Evolutionary conservation across 805 yeast genomes (phyloP), one percentile per base, ranked within the genome.

Genomic region (Candida tallmaniae): DNA sequence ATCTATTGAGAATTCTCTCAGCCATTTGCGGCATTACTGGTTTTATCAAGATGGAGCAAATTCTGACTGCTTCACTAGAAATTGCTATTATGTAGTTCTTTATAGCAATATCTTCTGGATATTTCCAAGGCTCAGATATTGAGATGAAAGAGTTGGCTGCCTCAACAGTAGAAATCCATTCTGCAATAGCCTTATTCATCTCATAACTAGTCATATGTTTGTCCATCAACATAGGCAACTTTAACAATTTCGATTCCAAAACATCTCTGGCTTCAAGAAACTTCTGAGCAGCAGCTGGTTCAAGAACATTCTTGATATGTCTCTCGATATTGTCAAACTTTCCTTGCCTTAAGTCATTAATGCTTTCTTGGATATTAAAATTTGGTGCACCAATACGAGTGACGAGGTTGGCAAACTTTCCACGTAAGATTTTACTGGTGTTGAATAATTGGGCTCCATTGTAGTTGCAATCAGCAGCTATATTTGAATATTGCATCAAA

Each of bases 381-480:
- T 79, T 77, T 22, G 71, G 65, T 1, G 89, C 85, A 35, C 94
- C 78, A 23, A 80, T 73, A 40, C 98, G 68, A 41, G 80, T 74
- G 14, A 83, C 67, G 31, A 89, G 65, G 50, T 90, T 93, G 29
- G 93, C 88, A 60, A 80, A 80, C 54, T 89, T 89, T 40, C 87
- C 86, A 37, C 86, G 78, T 26, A 90, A 64, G 46, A 78, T 75
- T 22, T 76, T 78, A 42, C 94, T 69, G 5, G 78, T 59, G 20
- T 54, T 52, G 27, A 61, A 60, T 36, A 84, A 60, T 26, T 68
- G 68, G 11, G 60, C 70, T 32, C 80, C 84, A 21, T 80, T 73
- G 53, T 81, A 93, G 46, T 88, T 88, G 45, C 89, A 76, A 58
- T 93, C 98, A 19, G 74, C 69, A 17, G 76, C 81, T 22, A 93